Base-by-base conservation (phyloP, 2,329 filamentous ascomycete genomes). In the Lasiodiplodia sp. region DNA sequence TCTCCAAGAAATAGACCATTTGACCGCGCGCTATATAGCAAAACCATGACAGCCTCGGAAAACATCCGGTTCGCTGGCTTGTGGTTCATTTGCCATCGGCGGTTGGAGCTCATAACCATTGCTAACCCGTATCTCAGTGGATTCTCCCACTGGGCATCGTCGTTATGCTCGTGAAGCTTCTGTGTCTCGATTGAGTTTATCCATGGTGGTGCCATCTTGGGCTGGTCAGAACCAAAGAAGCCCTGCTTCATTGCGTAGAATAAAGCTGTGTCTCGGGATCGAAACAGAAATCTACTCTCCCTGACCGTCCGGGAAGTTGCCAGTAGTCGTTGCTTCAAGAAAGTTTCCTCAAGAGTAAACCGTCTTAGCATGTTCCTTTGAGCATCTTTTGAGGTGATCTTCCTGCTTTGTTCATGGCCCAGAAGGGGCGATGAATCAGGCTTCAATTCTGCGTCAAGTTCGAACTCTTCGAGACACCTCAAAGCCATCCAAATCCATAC, bases 41-140 rank as follows among this genome's bases (percentile, higher is more conserved):
- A 25, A 1, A 23, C 2, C 5, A 16, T n/a, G 4, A 4, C 23
- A 3, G 38, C 16, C 0, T 8, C 10, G 6, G 2, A 2, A 7
- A 60, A 8, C 4, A 47, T 21, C 2, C n/a, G 7, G 1, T 60
- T 16, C 0, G 21, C 34, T 14, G 37, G 7, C 14, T 11, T 18
- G 0, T 7, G 4, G 21, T 56, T 66, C 2, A 53, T 55, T 3
- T 21, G 34, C 38, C 21, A 25, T 10, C 7, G 3, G 3, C 44
- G 8, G 3, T 18, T n/a, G 7, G 18, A 14, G 1, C 1, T 34
- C 14, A 66, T 37, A 2, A 49, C 10, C 11, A 68, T 16, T 23
- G 58, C 67, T 2, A 68, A 5, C 3, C 14, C 58, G n/a, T 57
- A 65, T 10, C 21, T 28, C 3, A 68, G 16, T 7, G 58, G 49